phyloP scores from a whole-genome alignment of 192 early-diverging fungal species.

The Geranomyces variabilis region DNA sequence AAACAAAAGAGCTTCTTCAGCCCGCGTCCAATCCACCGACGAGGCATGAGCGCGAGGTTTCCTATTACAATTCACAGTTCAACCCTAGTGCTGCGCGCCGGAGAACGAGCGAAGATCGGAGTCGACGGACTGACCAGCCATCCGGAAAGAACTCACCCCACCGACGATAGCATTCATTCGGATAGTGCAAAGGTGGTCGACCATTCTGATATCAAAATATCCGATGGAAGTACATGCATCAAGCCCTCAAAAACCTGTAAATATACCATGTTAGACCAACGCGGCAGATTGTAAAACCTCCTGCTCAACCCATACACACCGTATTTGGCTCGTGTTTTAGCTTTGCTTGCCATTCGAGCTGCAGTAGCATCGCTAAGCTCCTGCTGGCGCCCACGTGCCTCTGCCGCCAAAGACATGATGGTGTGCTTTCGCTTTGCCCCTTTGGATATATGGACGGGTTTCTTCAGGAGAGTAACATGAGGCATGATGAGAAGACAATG shows the following conservation, averaged over 20 bases:
- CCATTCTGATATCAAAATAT: too few relatives aligned
- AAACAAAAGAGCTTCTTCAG: constrained; percentile 26
- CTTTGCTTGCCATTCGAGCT: constrained; percentile 9
- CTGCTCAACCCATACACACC: constrained; percentile 48
- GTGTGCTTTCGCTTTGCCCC: constrained; percentile 30
- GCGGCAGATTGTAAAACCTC: too few relatives aligned
- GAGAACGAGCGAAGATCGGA: too few relatives aligned
- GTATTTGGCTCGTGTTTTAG: constrained; percentile 28
- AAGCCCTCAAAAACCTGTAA: too few relatives aligned
- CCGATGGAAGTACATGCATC: too few relatives aligned
- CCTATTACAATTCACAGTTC: constrained; percentile 40
- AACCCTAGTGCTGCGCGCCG: constrained; percentile 32
- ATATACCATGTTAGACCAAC: too few relatives aligned
- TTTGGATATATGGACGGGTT: constrained; percentile 2
- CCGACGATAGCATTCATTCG: too few relatives aligned
- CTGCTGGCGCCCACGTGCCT: constrained; percentile 13
- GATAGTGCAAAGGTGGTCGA: too few relatives aligned
- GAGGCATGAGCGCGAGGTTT: constrained; percentile 15
- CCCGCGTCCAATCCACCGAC: constrained; percentile 1
- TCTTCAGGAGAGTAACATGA: too few relatives aligned
- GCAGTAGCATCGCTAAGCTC: constrained; percentile 18
- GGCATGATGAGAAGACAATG: neutral
- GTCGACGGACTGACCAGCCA: neutral
- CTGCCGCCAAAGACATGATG: constrained; percentile 36
- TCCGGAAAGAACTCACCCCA: neutral